A percentile compares a stretch with the other conserved stretches of the same genome.
phyloP scores from a whole-genome alignment of 139 green algal species.

The Closterium sp. region DNA sequence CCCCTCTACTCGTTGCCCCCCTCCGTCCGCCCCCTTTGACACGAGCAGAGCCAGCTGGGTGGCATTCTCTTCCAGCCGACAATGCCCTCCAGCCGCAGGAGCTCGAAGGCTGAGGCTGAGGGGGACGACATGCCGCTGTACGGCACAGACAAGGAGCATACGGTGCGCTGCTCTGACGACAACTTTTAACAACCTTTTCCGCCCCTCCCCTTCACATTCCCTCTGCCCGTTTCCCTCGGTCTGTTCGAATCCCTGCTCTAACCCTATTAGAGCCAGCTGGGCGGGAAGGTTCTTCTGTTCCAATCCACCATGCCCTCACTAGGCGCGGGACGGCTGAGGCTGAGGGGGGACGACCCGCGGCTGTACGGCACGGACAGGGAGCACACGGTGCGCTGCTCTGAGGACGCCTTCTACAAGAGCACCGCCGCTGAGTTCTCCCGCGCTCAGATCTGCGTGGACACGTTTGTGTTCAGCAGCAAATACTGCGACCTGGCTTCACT shows the following conservation, averaged over 20 bases:
- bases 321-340: constrained; percentile 55
- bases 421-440: constrained; percentile 80
- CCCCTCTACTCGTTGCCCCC: neutral
- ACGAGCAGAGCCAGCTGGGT: constrained; percentile 63
- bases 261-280: constrained; percentile 64
- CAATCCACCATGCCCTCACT: constrained; percentile 73
- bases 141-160: constrained; percentile 63
- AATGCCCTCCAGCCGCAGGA: constrained; percentile 70
- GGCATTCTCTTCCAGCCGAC: constrained; percentile 91
- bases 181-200: neutral
- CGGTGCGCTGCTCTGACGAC: constrained; percentile 81
- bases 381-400: constrained; percentile 73
- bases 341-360: constrained; percentile 44
- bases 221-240: too few species aligned
- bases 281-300: constrained; percentile 95
- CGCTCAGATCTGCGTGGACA: constrained; percentile 73
- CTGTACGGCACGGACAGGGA: constrained; percentile 61
- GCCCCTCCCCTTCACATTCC: too few species aligned
- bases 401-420: constrained; percentile 94
- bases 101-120: constrained; percentile 45
- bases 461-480: constrained; percentile 54
- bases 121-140: constrained; percentile 48
- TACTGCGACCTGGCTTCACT: constrained; percentile 75
- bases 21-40: neutral
- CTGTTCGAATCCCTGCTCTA: too few species aligned